Evolutionary conservation across 495 filamentous ascomycete species (phyloP), one percentile per base, ranked within the genome.

Genomic region (Cryomyces minteri): DNA sequence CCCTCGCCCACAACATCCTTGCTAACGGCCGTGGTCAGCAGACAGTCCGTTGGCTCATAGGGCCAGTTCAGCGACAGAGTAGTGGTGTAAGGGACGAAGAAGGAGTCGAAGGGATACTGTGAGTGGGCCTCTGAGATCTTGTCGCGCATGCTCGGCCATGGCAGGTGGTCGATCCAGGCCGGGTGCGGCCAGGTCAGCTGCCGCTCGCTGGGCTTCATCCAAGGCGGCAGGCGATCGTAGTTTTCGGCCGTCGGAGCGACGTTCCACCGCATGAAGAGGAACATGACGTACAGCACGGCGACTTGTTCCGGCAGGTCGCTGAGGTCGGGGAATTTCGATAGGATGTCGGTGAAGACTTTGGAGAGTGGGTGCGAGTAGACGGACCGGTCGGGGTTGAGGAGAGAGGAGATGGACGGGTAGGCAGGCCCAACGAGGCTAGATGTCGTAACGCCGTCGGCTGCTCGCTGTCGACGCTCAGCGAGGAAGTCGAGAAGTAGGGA

Each of bases 261-360:
- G 53, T 79, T 76, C 83, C 83, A 92, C 3, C 84, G 76, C 79
- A 87, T 84, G 43, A 84, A 54, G 6, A 85, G 70, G 58, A 88
- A 88, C 83, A 87, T 88, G 54, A 72, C 60, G 52, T 80, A 84
- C n/a, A 88, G 66, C 5, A 86, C 71, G 12, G 76, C 83, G 4
- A 87, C 73, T 51, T 82, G 77, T 57, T 88, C 84, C 4, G 85
- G 84, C 0, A 88, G 67, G 3, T 62, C 61, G 9, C 62, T 63
- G 6, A 92, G 69, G 48, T 77, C 74, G 0, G 84, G 82, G 50
- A 88, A 87, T 25, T 74, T 77, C 36, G 72, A 63, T 0, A 88
- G 65, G 48, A 90, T 83, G 57, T 88, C 84, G 28, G 80, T 86
- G 53, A 88, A 82, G 6, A 90, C 74, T 51, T 80, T 82, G 14